Evolutionary conservation across 257 asterid genomes (phyloP).

Genomic region (Salvia hispanica): DNA sequence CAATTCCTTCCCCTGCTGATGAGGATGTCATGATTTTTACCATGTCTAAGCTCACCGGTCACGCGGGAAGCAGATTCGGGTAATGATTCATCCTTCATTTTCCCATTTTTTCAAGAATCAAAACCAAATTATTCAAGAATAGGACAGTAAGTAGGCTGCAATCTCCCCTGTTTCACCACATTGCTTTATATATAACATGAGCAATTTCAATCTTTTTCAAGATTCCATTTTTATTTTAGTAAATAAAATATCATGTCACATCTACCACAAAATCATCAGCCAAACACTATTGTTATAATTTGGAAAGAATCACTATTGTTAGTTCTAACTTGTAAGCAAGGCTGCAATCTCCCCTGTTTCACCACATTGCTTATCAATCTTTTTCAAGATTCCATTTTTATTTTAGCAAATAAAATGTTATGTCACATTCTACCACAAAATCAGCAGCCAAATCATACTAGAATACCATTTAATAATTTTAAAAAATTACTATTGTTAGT

Average conservation of each 20-base stretch:
- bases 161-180: neutral
- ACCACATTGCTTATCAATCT: neutral
- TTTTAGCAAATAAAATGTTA: neutral
- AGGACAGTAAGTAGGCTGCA: neutral
- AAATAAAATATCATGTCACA: neutral
- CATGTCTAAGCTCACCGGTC: conserved; percentile 77
- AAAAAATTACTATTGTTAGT: neutral
- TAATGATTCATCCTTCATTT: conserved; percentile 23
- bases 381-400: neutral
- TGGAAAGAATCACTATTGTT: neutral
- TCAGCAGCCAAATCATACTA: neutral
- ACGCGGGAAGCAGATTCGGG: conserved; percentile 88
- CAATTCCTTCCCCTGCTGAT: conserved; percentile 63
- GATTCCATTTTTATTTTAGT: neutral
- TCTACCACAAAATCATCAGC: neutral
- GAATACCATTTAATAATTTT: neutral
- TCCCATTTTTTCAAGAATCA: neutral
- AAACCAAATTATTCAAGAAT: neutral
- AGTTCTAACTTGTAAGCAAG: neutral
- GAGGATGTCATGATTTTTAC: conserved; percentile 75
- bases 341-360: neutral
- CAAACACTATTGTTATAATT: neutral
- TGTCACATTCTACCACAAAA: neutral
- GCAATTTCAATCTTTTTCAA: neutral
- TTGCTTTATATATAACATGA: too few species aligned